Evolutionary conservation across 345 rosid genomes (phyloP), one percentile per base, ranked within the genome.

Genomic region (Lenwebbia sp.): DNA sequence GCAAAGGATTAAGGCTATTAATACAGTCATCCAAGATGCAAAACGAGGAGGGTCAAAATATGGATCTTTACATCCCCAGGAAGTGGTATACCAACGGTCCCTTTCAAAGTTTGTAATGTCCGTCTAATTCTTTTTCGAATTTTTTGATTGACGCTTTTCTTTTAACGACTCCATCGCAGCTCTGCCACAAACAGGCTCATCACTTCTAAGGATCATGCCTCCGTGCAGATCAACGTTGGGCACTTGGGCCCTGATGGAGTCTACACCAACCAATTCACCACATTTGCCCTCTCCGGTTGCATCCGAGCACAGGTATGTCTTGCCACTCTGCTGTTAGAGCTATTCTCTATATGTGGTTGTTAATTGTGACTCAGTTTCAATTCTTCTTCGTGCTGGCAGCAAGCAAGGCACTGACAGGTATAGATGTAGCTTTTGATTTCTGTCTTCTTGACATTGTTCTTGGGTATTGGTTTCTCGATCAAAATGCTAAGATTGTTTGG

Each of bases 1-100:
- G 47, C 81, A 33, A 70, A 37, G 47, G 81, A 70, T 70, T 70
- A 21, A 37, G 81, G 47, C 26, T 70, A 37, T 4, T 8, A 25
- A 51, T n/a, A 86, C 78, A 47, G 75, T 82, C 81, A 37, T 70
- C 41, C 91, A 96, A 92, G 92, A 96, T 97, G 99, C 98, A 97
- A 92, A 97, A 96, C 98, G 99, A 97, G 47, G 99, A 95, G 87
- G 99, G 99, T 7, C 91, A 93, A 6, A 89, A 90, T 87, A 96
- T 95, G 87, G 99, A 97, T 90, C 96, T 97, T 37, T 96, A 94
- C 94, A 95, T 94, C 90, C 99, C 99, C 33, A 93, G 99, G 87
- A 97, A 97, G 86, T 96, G 99, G 99, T 97, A 89, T 22, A 55
- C 47, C 10, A 5, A 4, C 40, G 76, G 37, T 15, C 33, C 11